Evolutionary conservation across 257 asterid species (phyloP).

Genomic region (Solanum raphanifolium): DNA sequence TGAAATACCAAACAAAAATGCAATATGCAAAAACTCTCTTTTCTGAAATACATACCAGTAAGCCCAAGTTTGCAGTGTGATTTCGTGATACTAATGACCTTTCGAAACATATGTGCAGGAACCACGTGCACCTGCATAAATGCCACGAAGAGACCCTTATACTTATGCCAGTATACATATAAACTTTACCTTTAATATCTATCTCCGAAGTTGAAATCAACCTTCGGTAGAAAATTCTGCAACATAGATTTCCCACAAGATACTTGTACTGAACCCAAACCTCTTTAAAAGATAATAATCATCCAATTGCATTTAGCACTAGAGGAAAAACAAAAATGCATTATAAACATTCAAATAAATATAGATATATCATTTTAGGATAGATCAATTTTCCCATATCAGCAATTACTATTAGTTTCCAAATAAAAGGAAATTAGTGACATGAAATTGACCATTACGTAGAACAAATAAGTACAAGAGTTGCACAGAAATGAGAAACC

Average conservation of each 20-base stretch:
- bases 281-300: too few species aligned
- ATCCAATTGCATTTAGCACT: neutral
- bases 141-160: neutral
- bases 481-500: too few species aligned
- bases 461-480: too few species aligned
- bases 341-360: neutral
- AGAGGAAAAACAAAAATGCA: too few species aligned
- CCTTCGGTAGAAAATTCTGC: neutral
- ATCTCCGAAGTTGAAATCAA: neutral
- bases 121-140: slow-evolving; percentile 83
- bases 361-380: too few species aligned
- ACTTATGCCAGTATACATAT: neutral
- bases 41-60: slow-evolving; percentile 41
- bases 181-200: neutral
- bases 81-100: slow-evolving; percentile 88
- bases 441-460: too few species aligned
- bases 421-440: too few species aligned
- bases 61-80: slow-evolving; percentile 98
- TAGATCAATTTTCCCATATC: too few species aligned
- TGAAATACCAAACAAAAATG: neutral
- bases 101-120: slow-evolving; percentile 99
- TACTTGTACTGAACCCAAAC: neutral
- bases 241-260: neutral
- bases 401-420: too few species aligned
- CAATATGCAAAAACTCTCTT: neutral